A percentile compares a stretch with the other conserved stretches of the same genome.
Evolutionary conservation across 2,329 filamentous ascomycete genomes (phyloP).

Genomic region (Bretziella fagacearum): DNA sequence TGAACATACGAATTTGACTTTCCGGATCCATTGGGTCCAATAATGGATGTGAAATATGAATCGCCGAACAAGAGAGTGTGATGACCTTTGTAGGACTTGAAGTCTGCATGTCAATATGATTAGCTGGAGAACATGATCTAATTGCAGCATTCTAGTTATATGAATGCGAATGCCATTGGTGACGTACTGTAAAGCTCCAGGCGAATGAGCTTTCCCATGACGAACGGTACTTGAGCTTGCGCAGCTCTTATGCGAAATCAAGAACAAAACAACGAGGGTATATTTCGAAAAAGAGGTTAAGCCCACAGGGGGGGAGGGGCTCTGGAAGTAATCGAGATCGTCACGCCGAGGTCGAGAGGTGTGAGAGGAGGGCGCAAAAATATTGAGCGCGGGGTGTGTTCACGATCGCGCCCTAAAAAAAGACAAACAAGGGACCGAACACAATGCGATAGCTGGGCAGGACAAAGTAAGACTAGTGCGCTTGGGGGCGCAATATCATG

Average conservation of each 20-base stretch:
- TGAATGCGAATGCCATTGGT: neutral
- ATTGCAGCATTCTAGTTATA: too few species aligned
- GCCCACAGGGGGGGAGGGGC: neutral
- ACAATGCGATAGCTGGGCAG: neutral
- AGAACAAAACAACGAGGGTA: too few species aligned
- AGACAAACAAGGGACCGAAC: conserved; percentile 1
- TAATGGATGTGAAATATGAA: conserved; percentile 97
- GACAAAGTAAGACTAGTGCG: neutral
- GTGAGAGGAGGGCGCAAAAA: neutral
- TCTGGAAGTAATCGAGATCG: neutral
- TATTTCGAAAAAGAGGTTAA: too few species aligned
- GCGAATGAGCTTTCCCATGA: conserved; percentile 90
- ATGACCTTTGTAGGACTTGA: conserved; percentile 98
- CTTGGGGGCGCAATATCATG: neutral
- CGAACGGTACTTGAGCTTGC: conserved; percentile 22
- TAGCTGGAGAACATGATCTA: too few species aligned
- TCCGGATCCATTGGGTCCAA: conserved; percentile 97
- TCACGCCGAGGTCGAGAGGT: neutral
- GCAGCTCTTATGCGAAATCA: neutral
- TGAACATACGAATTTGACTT: conserved; percentile 83
- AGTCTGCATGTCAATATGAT: too few species aligned
- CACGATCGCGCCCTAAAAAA: conserved; percentile 2
- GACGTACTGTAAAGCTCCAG: conserved; percentile 80
- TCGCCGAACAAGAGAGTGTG: conserved; percentile 90
- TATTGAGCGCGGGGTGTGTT: conserved; percentile 4